These are phyloP conservation scores for Mycena leptocephala DNA, from an alignment of 768 basidiomycete genomes.

Conservation along the genomic window DNA sequence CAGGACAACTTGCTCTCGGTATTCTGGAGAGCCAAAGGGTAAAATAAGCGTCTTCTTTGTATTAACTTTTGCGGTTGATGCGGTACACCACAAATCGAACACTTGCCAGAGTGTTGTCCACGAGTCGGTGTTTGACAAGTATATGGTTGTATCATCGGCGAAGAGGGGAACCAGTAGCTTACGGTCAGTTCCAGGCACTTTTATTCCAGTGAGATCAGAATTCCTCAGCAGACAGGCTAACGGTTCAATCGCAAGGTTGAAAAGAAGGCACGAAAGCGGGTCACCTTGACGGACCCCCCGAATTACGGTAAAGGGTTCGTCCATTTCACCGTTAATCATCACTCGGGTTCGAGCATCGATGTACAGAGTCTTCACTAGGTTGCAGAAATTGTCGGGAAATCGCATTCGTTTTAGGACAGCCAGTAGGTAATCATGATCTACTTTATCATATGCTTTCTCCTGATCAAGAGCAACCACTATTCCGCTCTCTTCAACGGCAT, in stretches of 20 bases:
- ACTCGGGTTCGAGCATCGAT: background rate
- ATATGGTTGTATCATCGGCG: slow-evolving; percentile 45
- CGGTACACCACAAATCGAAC: background rate
- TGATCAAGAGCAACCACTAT: too few species aligned
- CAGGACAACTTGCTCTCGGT: background rate
- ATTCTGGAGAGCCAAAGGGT: background rate
- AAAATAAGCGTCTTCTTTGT: background rate
- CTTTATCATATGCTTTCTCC: too few species aligned
- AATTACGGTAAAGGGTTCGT: slow-evolving; percentile 1
- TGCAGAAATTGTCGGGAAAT: background rate
- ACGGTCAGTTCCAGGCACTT: slow-evolving; percentile 22
- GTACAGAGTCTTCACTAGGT: background rate
- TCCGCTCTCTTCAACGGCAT: slow-evolving; percentile 30
- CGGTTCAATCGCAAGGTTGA: background rate
- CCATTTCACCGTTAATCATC: slow-evolving; percentile 18
- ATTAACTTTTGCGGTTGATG: background rate
- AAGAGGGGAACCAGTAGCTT: slow-evolving; percentile 41
- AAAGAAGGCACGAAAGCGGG: slow-evolving; percentile 17
- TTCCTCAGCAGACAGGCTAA: slow-evolving; percentile 27
- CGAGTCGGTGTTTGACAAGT: slow-evolving; percentile 10
- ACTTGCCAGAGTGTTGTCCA: background rate
- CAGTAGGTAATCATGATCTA: slow-evolving; percentile 8
- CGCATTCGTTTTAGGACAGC: background rate
- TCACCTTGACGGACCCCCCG: slow-evolving; percentile 15
- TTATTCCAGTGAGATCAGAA: slow-evolving; percentile 36